Evolutionary conservation across 192 early-diverging fungal species (phyloP), one percentile per base, ranked within the genome.

Genomic region (Powellomyces hirtus): DNA sequence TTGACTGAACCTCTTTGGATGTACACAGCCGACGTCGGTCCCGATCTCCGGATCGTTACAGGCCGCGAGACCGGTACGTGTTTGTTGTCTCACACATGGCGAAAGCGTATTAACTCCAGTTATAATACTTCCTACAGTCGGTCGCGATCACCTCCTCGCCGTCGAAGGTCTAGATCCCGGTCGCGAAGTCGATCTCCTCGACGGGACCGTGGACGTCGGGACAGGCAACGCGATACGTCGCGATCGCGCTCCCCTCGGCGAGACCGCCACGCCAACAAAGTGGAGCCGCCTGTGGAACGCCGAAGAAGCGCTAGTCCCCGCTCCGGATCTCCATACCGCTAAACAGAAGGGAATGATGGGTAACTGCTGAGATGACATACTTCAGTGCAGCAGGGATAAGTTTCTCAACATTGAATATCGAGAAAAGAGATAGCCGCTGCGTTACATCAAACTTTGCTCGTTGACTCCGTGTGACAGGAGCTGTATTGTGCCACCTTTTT

Each of bases 171-270:
- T n/a, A 46, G 56, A 22, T 27, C 53, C 29, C 53, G 53, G 13
- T 76, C 64, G 22, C 53, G 59, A 27, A 44, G 45, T 31, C 59
- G 68, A 7, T 57, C 52, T 63, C 72, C 66, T 30, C 52, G 61
- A 37, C 62, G 63, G n/a, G 33, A 50, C 53, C 27, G 26, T 30
- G 22, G 33, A 22, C 24, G 53, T 30, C 16, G 53, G 13, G 7
- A 22, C 59, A 18, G 29, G 36, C 16, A 40, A 3, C 59, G 59
- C 59, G 3, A 36, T 20, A 4, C 3, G 11, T 40, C 36, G 1
- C 59, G 59, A 33, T 60, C 59, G 4, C 59, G 59, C 36, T 38
- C 59, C 29, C 59, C 36, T 38, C 2, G 2, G 36, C 59, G 36
- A n/a, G 27, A 30, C 16, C 53, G 53, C 5, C 3, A 18, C 53